Evolutionary conservation across 2,329 filamentous ascomycete species (phyloP), one percentile per base, ranked within the genome.

Genomic region (Stemphylium vesicarium): DNA sequence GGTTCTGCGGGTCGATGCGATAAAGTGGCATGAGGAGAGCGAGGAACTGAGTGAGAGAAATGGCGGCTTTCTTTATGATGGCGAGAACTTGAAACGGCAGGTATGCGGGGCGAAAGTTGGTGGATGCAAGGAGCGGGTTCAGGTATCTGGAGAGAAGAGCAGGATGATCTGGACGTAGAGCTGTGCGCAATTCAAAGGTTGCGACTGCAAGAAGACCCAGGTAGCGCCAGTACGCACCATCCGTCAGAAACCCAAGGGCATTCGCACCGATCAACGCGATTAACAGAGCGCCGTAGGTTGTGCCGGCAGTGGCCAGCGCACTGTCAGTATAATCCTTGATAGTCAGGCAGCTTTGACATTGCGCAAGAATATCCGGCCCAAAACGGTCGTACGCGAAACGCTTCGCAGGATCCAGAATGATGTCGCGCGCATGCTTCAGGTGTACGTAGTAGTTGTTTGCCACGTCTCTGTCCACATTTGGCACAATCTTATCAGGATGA

Each of bases 41-140:
- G 22, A 75, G 63, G 35, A 75, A 75, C 37, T 75, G 70, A 2
- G 71, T 68, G 1, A 91, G 77, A 2, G 92, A 93, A 46, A 98
- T 79, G 13, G 87, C 86, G 18, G 91, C 78, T 71, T 91, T 91
- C 56, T 93, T 87, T 5, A 89, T 85, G 6, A 98, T 84, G 12
- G 83, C 78, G 53, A 97, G 83, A 63, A 90, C 80, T 77, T 99
- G 93, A 72, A 95, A 99, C 2, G 93, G 94, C 4, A 98, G 82
- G 62, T 89, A 90, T 3, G 88, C 84, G 3, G 84, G 79, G 50
- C 86, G 82, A 0, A 76, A 18, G 6, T 71, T 62, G 15, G 76
- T 79, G 49, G 64, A 77, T 8, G 61, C 64, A 38, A 80, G 63
- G n/a, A 79, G 74, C 32, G 81, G 84, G 55, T 81, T 83, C 24